Evolutionary conservation across 208 protist genomes (phyloP), one percentile per base, ranked within the genome.

Genomic region (Trypanosoma melophagium): DNA sequence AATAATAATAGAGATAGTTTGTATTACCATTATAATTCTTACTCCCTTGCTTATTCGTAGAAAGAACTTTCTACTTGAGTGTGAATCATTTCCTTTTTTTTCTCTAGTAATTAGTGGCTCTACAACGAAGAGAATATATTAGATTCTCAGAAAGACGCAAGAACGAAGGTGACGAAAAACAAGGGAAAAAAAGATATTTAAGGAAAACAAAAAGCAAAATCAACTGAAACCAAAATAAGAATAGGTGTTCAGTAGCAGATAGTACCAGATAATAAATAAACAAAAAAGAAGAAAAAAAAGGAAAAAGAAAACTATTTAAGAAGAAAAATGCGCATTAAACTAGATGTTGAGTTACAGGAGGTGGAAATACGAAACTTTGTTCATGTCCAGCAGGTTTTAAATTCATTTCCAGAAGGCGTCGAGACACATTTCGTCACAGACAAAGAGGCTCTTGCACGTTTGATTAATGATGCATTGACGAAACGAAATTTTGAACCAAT

Each of bases 321-420:
- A 28, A 25, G 49, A 47, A 60, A 67, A 35, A 95, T 96, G 90
- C 79, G 81, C 31, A 89, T 96, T 25, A 93, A 81, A 7, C 47
- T 96, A 56, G 84, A 87, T 58, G 77, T 96, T 49, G 87, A 96
- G 69, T 69, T 96, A 3, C 59, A 71, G 14, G 78, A 92, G 67
- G 71, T 41, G 16, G 87, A 96, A 64, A 58, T 92, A 56, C 12
- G 72, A 17, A 74, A 76, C 9, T 80, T 84, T 41, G 51, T 55
- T 7, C 76, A 75, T 14, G 65, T 96, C 13, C 60, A 87, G 65
- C 63, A 80, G 35, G 77, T 81, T 25, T 66, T 95, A 9, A 80
- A 83, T 42, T 75, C 69, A 17, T 59, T 92, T 41, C 54, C 71
- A 49, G 63, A 74, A 14, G 54, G 49, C 19, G 82, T 85, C 10